Base-by-base conservation (phyloP, 805 yeast genomes). In the Kazachstania kunashirensis region DNA sequence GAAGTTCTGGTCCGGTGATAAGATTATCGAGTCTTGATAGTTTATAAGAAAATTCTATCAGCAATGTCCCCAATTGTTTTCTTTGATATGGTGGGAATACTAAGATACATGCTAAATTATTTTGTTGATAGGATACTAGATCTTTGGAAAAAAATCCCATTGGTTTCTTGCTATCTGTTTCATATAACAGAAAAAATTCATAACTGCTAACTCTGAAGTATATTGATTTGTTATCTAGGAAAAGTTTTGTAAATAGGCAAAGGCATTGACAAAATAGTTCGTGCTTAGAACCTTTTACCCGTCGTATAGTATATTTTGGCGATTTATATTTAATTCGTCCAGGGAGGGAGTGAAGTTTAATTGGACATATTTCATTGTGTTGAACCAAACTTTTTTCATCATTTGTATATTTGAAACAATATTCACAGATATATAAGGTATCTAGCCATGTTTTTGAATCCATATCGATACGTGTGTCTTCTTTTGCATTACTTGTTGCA, bases 131-230 rank as follows among this genome's bases (percentile, higher is more conserved):
- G 0, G 95, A 78, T 0, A 81, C 63, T 30, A 80, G 62, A 51
- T 92, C 98, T 48, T 84, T 83, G 11, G 96, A 86, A 52, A 85
- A 92, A 53, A 85, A 92, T 1, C 96, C 98, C 79, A 88, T 78
- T 2, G 89, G 88, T 36, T 62, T 55, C 46, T 61, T 44, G 7
- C 13, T 35, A 34, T 50, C 63, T 2, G 57, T 57, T 18, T 82
- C 79, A 53, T 79, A 84, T 3, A 78, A 65, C 19, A 85, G 68
- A 55, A 77, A 92, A 57, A 85, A 84, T 42, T 83, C 88, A 58
- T 82, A 89, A 38, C 73, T 71, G 25, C 82, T 88, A 3, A 85
- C 75, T 25, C 77, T 71, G 61, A 81, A 89, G 57, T 77, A 84
- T 23, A 89, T 79, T 0, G 95, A 84, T 59, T 92, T 92, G 55